Conservation (phyloP, 345 rosid species). For the Gynandropsis gynandra region DNA sequence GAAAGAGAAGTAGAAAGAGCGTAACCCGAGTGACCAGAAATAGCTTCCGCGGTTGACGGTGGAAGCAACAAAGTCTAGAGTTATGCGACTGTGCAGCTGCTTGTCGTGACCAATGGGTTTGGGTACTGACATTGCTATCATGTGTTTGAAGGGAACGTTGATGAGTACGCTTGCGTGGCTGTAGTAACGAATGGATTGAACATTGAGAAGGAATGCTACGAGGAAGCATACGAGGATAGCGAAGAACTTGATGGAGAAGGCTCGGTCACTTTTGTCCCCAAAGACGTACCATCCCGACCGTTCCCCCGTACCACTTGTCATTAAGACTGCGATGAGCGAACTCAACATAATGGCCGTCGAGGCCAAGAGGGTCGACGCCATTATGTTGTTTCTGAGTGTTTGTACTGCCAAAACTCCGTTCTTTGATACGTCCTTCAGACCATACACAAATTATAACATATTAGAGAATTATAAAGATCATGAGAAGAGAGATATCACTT, state of each 20-base stretch:
- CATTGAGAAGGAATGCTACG: constrained; percentile 57
- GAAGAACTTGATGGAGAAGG: constrained; percentile 61
- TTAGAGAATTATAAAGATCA: no score
- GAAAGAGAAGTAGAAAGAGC: constrained; percentile 83
- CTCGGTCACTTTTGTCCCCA: constrained; percentile 50
- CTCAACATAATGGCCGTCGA: constrained; percentile 79
- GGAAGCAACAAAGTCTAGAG: constrained; percentile 55
- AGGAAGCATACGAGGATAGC: constrained; percentile 57
- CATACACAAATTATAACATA: background rate
- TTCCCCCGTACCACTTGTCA: constrained; percentile 32
- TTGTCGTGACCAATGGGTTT: constrained; percentile 23
- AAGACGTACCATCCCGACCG: constrained; percentile 32
- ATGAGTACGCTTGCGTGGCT: constrained; percentile 87
- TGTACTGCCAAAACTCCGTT: constrained; percentile 90
- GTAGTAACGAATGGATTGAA: constrained; percentile 78
- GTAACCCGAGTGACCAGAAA: constrained; percentile 83
- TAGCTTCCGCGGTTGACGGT: constrained; percentile 73
- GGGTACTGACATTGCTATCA: constrained; percentile 8
- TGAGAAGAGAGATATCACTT: no score
- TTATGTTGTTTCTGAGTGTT: constrained; percentile 79
- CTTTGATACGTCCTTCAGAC: constrained; percentile 50
- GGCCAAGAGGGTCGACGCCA: constrained; percentile 89
- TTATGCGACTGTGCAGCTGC: constrained; percentile 31
- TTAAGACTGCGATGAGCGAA: constrained; percentile 63
- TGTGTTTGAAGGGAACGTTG: constrained; percentile 61